Conservation (phyloP, 2,329 filamentous ascomycete species). For the Ophiostoma sp. region DNA sequence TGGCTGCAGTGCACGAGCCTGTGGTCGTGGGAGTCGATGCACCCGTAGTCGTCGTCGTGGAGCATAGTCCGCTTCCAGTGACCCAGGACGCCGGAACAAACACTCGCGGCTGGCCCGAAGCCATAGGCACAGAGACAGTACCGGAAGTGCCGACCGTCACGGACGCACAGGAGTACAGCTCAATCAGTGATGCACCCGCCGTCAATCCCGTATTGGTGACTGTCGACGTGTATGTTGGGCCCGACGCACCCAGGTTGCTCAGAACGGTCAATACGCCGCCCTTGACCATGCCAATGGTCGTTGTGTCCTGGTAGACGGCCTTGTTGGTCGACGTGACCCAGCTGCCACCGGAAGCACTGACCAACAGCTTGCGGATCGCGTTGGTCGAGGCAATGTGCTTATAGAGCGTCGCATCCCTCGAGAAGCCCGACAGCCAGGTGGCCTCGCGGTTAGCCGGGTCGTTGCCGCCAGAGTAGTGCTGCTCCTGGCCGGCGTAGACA, state of each 20-base stretch:
- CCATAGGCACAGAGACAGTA: constrained; percentile 45
- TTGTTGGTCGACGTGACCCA: constrained; percentile 30
- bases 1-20: constrained; percentile 37
- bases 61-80: constrained; percentile 39
- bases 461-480: constrained; percentile 53
- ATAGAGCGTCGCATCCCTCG: constrained; percentile 50
- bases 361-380: constrained; percentile 34
- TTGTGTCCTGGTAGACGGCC: constrained; percentile 32
- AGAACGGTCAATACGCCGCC: constrained; percentile 36
- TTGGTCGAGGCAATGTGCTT: constrained; percentile 43
- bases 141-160: constrained; percentile 41
- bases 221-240: constrained; percentile 31
- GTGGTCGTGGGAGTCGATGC: not conserved
- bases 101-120: constrained; percentile 33
- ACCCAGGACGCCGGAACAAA: constrained; percentile 31
- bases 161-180: constrained; percentile 32
- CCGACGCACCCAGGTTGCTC: constrained; percentile 35
- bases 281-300: constrained; percentile 36
- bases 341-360: constrained; percentile 30
- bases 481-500: constrained; percentile 66
- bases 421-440: constrained; percentile 56
- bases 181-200: constrained; percentile 32
- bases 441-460: constrained; percentile 58
- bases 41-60: constrained; percentile 5
- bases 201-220: constrained; percentile 32